Percentiles rank a stretch among this genome's conserved stretches.
Evolutionary conservation across 129 eudicot species (phyloP).

Genomic region (Centaurea solstitialis): DNA sequence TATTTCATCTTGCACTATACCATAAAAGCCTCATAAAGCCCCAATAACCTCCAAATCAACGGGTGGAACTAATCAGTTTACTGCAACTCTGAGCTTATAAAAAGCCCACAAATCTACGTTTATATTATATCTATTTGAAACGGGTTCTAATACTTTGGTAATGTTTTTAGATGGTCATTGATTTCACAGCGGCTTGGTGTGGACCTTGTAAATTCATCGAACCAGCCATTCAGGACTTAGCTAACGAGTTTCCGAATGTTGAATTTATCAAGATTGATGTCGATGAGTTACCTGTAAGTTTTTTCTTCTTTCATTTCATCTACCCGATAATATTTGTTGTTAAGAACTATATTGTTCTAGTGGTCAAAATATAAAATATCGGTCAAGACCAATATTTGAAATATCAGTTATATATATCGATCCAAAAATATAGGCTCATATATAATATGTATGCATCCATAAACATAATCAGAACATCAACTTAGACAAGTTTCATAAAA

Average conservation of each 20-base stretch:
- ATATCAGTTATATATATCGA: too few relatives aligned
- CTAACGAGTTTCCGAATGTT: constrained; percentile 61
- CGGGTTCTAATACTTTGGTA: neutral
- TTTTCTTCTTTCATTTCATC: neutral
- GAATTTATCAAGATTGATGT: constrained; percentile 81
- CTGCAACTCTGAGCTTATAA: neutral
- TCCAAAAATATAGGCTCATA: too few relatives aligned
- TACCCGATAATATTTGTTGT: neutral
- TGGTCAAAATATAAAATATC: too few relatives aligned
- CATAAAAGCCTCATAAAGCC: too few relatives aligned
- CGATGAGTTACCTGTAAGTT: constrained; percentile 71
- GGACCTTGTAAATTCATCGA: constrained; percentile 79
- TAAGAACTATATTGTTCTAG: too few relatives aligned
- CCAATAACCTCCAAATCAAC: too few relatives aligned
- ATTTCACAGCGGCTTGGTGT: constrained; percentile 88
- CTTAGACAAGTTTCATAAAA: too few relatives aligned
- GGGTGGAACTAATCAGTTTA: too few relatives aligned
- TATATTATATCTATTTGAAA: neutral
- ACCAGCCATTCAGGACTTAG: constrained; percentile 56
- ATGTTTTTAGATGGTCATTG: constrained; percentile 62
- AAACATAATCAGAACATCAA: too few relatives aligned
- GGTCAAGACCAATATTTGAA: too few relatives aligned
- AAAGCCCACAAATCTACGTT: neutral
- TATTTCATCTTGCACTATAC: too few relatives aligned
- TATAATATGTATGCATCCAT: too few relatives aligned